Conservation (phyloP, 2,329 filamentous ascomycete genomes). For the Ramichloridium luteum region DNA sequence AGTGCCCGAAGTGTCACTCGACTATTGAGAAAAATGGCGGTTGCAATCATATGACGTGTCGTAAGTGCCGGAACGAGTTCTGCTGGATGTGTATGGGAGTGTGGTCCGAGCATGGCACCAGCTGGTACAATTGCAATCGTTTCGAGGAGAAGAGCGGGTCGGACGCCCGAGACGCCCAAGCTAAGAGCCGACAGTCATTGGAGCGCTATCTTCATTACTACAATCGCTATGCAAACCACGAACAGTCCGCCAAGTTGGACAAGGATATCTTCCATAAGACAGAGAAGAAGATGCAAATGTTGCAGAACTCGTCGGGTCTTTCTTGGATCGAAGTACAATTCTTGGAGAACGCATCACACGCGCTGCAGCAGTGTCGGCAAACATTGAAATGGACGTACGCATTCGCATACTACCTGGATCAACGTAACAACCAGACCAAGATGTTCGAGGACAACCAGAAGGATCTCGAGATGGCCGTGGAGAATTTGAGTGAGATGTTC, state of each 20-base stretch:
- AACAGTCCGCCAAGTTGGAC: slow-evolving; percentile 91
- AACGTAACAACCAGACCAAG: slow-evolving; percentile 88
- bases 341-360: slow-evolving; percentile 81
- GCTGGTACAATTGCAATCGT: slow-evolving; percentile 98
- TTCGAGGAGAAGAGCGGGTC: slow-evolving; percentile 92
- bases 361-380: slow-evolving; percentile 91
- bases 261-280: slow-evolving; percentile 94
- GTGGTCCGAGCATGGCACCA: slow-evolving; percentile 96
- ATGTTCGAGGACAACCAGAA: slow-evolving; percentile 99
- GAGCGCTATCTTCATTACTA: slow-evolving; percentile 99
- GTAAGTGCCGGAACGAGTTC: slow-evolving; percentile 92
- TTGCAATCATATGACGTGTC: slow-evolving; percentile 95
- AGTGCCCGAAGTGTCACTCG: slow-evolving; percentile 89
- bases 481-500: slow-evolving; percentile 97
- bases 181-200: slow-evolving; percentile 75
- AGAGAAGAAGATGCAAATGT: slow-evolving; percentile 96
- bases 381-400: slow-evolving; percentile 99
- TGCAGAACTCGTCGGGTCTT: slow-evolving; percentile 87
- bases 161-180: slow-evolving; percentile 83
- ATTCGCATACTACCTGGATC: slow-evolving; percentile 92
- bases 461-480: slow-evolving; percentile 92
- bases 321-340: slow-evolving; percentile 99
- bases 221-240: slow-evolving; percentile 97
- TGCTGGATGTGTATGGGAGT: slow-evolving; percentile 99
- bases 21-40: slow-evolving; percentile 99